Evolutionary conservation across 257 asterid genomes (phyloP).

Genomic region (Solanum commersonii): DNA sequence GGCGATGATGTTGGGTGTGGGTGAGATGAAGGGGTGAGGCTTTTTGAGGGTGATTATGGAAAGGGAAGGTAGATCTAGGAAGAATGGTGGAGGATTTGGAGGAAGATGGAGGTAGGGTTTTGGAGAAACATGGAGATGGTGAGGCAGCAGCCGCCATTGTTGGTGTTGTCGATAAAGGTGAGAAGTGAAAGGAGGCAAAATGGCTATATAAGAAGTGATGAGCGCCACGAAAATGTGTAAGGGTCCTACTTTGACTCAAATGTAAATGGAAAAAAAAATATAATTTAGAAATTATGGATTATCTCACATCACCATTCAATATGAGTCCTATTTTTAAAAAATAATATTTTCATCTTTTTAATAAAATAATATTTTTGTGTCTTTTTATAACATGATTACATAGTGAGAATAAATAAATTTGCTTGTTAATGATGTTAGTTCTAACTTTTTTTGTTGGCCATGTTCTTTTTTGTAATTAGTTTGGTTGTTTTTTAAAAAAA

Average conservation of each 20-base stretch:
- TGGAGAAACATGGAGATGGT: not conserved
- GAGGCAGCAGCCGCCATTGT: conserved; percentile 1
- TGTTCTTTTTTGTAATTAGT: not conserved
- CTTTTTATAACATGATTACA: not conserved
- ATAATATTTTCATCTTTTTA: too few relatives aligned
- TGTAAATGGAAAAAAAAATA: not conserved
- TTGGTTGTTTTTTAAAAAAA: too few relatives aligned
- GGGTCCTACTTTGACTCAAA: not conserved
- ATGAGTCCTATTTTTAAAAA: not conserved
- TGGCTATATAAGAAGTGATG: not conserved
- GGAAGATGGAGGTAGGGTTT: not conserved
- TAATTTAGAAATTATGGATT: too few relatives aligned
- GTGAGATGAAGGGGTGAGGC: not conserved
- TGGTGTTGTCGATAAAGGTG: not conserved
- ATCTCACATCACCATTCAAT: not conserved
- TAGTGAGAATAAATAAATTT: not conserved
- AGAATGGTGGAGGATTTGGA: not conserved
- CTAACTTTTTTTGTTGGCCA: not conserved
- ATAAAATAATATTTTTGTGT: not conserved
- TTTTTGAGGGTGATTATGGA: not conserved
- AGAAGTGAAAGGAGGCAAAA: not conserved
- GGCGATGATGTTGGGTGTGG: not conserved
- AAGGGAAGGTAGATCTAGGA: not conserved
- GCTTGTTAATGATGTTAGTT: not conserved
- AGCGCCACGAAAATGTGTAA: not conserved